These are phyloP conservation scores for Amphibolis antarctica DNA, from an alignment of 106 monocot species.

Conservation along the genomic window DNA sequence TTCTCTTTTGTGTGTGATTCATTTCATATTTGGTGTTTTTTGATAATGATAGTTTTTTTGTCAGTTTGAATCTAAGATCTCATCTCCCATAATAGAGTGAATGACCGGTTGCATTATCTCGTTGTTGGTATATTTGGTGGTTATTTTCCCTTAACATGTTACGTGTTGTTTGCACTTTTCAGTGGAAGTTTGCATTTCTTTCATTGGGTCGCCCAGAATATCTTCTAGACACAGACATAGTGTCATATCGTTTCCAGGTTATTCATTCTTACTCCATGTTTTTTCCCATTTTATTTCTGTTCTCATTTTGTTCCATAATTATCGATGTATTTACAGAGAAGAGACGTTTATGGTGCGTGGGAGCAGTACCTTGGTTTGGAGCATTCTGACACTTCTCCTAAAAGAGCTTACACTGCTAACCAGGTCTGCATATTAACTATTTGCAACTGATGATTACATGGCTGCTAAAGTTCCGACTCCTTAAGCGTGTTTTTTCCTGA, in stretches of 20 bases:
- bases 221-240: constrained; percentile 72
- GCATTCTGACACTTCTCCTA: constrained; percentile 82
- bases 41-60: no score
- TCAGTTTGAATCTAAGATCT: no score
- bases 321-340: constrained; percentile 28
- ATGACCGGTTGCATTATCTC: no score
- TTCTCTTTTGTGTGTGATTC: no score
- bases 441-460: no score
- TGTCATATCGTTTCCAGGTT: constrained; percentile 77
- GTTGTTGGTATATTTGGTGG: no score
- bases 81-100: no score
- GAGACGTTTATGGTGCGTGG: constrained; percentile 96
- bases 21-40: no score
- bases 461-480: neutral
- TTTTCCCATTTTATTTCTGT: neutral
- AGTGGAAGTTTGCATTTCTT: constrained; percentile 97
- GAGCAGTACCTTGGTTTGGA: constrained; percentile 97
- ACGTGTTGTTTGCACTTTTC: neutral
- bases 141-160: no score
- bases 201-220: constrained; percentile 87
- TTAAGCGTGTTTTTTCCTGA: neutral
- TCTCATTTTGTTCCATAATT: neutral
- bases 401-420: constrained; percentile 58
- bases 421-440: constrained; percentile 31
- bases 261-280: neutral